Percentiles rank a stretch among this genome's conserved stretches.
Evolutionary conservation across 352 stramenopile genomes (phyloP).

Genomic region (Pythium utonaiense): DNA sequence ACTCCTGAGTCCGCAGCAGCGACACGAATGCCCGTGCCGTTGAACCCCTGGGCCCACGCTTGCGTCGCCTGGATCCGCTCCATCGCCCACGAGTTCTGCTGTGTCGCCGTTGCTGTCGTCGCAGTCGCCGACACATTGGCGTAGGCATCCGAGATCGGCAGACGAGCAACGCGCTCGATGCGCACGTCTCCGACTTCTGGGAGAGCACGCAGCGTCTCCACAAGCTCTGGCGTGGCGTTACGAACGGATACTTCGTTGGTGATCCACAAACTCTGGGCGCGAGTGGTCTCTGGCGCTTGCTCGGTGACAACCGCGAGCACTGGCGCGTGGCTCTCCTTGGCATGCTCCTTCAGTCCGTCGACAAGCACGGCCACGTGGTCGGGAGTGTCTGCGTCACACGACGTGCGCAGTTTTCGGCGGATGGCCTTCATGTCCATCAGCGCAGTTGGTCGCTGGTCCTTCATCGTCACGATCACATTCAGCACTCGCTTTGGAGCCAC

Average conservation of each 20-base stretch:
- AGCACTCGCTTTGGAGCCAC: background rate
- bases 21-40: constrained; percentile 37
- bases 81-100: constrained; percentile 36
- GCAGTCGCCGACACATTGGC: constrained; percentile 16
- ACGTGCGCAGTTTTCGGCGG: constrained; percentile 12
- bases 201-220: constrained; percentile 30
- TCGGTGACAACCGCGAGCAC: constrained; percentile 27
- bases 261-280: constrained; percentile 43
- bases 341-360: constrained; percentile 25
- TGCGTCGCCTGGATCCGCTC: constrained; percentile 36
- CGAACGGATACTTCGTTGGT: constrained; percentile 43
- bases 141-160: constrained; percentile 3
- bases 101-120: background rate
- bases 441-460: constrained; percentile 21
- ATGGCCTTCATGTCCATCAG: constrained; percentile 20
- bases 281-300: background rate
- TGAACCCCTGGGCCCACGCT: constrained; percentile 35
- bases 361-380: constrained; percentile 32
- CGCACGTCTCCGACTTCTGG: constrained; percentile 24
- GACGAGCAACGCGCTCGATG: constrained; percentile 9
- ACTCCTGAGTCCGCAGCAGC: constrained; percentile 48
- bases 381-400: constrained; percentile 17
- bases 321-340: constrained; percentile 26
- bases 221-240: constrained; percentile 29
- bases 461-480: constrained; percentile 38